These are phyloP conservation scores for Populus hybrid DNA, from an alignment of 441 rosid genomes.

Conservation along the genomic window DNA sequence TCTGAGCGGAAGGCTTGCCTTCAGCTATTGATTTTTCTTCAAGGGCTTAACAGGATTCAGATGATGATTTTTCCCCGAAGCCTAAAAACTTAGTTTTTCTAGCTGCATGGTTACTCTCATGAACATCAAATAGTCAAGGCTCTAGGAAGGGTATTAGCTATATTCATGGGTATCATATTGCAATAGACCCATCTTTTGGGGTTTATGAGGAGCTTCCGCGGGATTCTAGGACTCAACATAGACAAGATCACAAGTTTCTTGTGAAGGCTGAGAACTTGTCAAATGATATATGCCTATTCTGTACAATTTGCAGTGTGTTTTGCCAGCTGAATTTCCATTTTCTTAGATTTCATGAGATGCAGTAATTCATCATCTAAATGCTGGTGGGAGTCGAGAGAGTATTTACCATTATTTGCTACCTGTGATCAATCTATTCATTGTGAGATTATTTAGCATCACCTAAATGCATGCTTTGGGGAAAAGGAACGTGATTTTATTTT, in stretches of 20 bases:
- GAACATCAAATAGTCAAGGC: background rate
- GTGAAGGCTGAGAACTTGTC: background rate
- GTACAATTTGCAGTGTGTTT: background rate
- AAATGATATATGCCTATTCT: background rate
- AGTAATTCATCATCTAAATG: background rate
- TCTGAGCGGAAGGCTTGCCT: background rate
- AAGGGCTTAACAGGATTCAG: background rate
- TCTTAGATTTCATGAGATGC: background rate
- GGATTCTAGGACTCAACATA: background rate
- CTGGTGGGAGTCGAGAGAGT: background rate
- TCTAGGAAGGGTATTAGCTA: background rate
- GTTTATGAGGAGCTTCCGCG: background rate
- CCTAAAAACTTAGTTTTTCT: background rate
- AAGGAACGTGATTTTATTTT: background rate
- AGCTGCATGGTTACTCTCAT: background rate
- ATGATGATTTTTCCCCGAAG: background rate
- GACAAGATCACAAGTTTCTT: background rate
- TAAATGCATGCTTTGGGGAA: background rate
- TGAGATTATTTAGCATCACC: background rate
- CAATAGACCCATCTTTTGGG: background rate
- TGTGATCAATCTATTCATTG: background rate
- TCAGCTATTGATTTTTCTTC: background rate
- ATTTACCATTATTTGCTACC: background rate
- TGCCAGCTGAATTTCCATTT: background rate
- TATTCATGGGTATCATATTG: background rate